Conservation (phyloP, 1,139 yeast genomes). For the Arxiozyma telluris region DNA sequence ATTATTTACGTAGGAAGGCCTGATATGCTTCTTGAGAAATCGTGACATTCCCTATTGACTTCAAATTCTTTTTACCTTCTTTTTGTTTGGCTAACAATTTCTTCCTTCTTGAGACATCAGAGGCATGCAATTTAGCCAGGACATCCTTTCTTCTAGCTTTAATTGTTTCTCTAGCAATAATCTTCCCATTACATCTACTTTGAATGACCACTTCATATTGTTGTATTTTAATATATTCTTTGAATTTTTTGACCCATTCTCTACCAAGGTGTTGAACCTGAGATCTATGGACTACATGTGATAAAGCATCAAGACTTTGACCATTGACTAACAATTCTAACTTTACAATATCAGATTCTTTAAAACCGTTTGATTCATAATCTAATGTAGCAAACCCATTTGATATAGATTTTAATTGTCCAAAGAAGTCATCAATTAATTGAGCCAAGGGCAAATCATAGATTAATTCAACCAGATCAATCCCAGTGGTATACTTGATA, state of each 20-base stretch:
- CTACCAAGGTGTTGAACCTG: slow-evolving; percentile 67
- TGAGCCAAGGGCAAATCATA: slow-evolving; percentile 82
- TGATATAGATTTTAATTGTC: slow-evolving; percentile 81
- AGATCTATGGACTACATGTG: slow-evolving; percentile 78
- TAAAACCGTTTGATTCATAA: slow-evolving; percentile 88
- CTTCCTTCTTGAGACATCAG: slow-evolving; percentile 84
- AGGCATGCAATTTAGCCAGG: slow-evolving; percentile 82
- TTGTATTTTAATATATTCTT: slow-evolving; percentile 69
- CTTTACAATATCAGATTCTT: slow-evolving; percentile 70
- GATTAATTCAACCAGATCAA: slow-evolving; percentile 74
- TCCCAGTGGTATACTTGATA: slow-evolving; percentile 56
- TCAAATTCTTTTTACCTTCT: slow-evolving; percentile 85
- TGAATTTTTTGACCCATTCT: slow-evolving; percentile 75
- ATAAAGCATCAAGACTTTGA: slow-evolving; percentile 80
- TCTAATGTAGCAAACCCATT: slow-evolving; percentile 91
- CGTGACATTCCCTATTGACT: slow-evolving; percentile 65
- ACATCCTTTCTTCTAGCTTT: slow-evolving; percentile 93
- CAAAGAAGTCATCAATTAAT: slow-evolving; percentile 89
- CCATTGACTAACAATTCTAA: slow-evolving; percentile 87
- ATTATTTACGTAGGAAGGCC: slow-evolving; percentile 41
- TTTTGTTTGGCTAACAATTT: slow-evolving; percentile 82
- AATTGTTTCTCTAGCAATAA: slow-evolving; percentile 86
- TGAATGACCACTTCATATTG: slow-evolving; percentile 89
- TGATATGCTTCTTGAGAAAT: slow-evolving; percentile 82
- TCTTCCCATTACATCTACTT: slow-evolving; percentile 75